A percentile compares a stretch with the other conserved stretches of the same genome.
phyloP scores from a whole-genome alignment of 2,329 filamentous ascomycete species.

The Sporothrix protearum region DNA sequence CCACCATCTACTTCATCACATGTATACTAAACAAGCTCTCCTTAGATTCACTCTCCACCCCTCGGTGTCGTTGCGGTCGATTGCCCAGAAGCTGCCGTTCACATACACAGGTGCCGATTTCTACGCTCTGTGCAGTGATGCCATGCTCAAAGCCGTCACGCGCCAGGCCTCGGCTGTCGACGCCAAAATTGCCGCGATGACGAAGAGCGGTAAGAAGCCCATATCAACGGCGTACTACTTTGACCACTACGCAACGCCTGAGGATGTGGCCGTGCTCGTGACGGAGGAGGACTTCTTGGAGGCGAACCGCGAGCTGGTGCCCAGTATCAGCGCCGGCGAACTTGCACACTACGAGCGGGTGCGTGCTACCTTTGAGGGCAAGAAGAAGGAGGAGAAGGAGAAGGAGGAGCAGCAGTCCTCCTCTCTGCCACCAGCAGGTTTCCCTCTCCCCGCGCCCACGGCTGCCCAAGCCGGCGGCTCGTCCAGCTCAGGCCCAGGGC shows the following conservation, averaged over 20 bases:
- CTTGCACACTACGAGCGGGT: constrained; percentile 87
- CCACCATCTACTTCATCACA: not conserved
- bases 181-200: constrained; percentile 70
- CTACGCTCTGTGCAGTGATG: constrained; percentile 94
- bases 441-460: not conserved
- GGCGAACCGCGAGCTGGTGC: constrained; percentile 82
- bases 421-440: constrained; percentile 19
- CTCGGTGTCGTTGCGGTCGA: constrained; percentile 66
- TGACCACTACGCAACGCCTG: constrained; percentile 78
- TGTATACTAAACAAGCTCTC: not conserved
- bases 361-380: constrained; percentile 74
- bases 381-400: constrained; percentile 41
- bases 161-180: constrained; percentile 82
- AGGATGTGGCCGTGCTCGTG: constrained; percentile 83
- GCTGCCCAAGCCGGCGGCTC: not conserved
- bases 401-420: constrained; percentile 34
- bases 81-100: constrained; percentile 78
- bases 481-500: not conserved
- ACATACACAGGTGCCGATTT: constrained; percentile 97
- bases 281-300: constrained; percentile 81
- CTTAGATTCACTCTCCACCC: constrained; percentile 78
- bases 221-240: constrained; percentile 93
- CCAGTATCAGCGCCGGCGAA: constrained; percentile 88
- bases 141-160: constrained; percentile 98
- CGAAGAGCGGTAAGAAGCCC: constrained; percentile 43